Percentiles rank a stretch among this genome's conserved stretches.
Conservation (phyloP, 306 rosid genomes). For the Dalbergia cochinchinensis region DNA sequence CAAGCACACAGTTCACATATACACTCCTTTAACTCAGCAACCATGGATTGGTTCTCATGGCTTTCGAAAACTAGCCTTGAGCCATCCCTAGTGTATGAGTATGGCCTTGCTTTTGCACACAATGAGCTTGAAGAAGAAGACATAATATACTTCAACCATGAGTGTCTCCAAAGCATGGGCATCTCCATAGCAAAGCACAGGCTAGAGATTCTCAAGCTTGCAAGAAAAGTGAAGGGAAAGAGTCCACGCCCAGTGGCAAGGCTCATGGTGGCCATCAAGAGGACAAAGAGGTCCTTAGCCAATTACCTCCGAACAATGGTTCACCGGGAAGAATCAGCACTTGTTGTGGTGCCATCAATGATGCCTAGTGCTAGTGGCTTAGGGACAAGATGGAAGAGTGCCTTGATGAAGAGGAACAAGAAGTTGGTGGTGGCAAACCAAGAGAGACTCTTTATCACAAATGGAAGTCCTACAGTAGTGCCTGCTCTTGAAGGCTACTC, state of each 20-base stretch:
- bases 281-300: constrained; percentile 60
- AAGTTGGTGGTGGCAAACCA: constrained; percentile 55
- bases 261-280: constrained; percentile 71
- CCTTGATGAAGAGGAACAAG: constrained; percentile 67
- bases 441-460: constrained; percentile 66
- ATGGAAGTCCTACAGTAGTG: constrained; percentile 56
- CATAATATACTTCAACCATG: constrained; percentile 84
- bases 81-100: constrained; percentile 75
- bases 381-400: constrained; percentile 55
- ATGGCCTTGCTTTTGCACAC: constrained; percentile 79
- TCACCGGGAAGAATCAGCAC: constrained; percentile 59
- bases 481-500: constrained; percentile 56
- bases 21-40: not conserved
- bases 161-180: constrained; percentile 96
- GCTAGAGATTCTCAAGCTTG: constrained; percentile 85
- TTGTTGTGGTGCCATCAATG: constrained; percentile 62
- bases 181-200: constrained; percentile 94
- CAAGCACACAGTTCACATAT: not conserved
- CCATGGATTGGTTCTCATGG: constrained; percentile 98
- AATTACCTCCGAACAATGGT: constrained; percentile 51
- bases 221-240: constrained; percentile 55
- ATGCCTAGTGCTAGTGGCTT: constrained; percentile 50
- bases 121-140: constrained; percentile 94
- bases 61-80: constrained; percentile 77
- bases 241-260: constrained; percentile 53